Base-by-base conservation (phyloP, 768 basidiomycete species). In the Candolleomyces eurysporus region DNA sequence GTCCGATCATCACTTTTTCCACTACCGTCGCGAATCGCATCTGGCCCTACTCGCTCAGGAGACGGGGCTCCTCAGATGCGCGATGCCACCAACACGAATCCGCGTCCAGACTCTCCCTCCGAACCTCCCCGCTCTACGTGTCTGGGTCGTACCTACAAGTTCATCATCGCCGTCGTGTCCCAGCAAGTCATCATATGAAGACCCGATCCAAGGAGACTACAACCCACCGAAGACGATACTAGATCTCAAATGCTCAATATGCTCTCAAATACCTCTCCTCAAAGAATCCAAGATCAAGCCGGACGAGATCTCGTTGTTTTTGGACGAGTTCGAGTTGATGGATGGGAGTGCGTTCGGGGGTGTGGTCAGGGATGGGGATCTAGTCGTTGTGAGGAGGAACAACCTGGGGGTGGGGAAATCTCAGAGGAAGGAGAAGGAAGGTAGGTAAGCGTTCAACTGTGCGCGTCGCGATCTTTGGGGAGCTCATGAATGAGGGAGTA, bases 281-380 rank as follows among this genome's bases (percentile, higher is more conserved):
- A 70, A 65, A 22, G 63, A 66, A 6, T 64, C 61, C 5, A 58
- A 70, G 30, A 59, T 74, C 52, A 43, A 64, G 19, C 65, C 57
- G 11, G 39, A 51, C 46, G 61, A 72, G 55, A 39, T 80, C 50
- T 54, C 66, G 10, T 68, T 84, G 14, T 60, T 74, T 16, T 65
- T 84, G 53, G 83, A 84, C 43, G 80, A 73, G 30, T 84, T 83
- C 67, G 80, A 82, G 60, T 72, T 84, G 40, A 64, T 84, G 63
- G 74, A 81, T 59, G 72, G 74, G 42, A 77, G 71, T 51, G 68
- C 69, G 8, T 66, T 79, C 48, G 61, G 64, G 26, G 64, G 67
- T 52, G 76, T 79, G 17, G 69, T 83, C 30, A 73, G 82, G 65
- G 83, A 84, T 68, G 82, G 82, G 0, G 83, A 84, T 71, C 69